These are phyloP conservation scores for Cucumis melo DNA, from an alignment of 306 rosid genomes.

Conservation along the genomic window DNA sequence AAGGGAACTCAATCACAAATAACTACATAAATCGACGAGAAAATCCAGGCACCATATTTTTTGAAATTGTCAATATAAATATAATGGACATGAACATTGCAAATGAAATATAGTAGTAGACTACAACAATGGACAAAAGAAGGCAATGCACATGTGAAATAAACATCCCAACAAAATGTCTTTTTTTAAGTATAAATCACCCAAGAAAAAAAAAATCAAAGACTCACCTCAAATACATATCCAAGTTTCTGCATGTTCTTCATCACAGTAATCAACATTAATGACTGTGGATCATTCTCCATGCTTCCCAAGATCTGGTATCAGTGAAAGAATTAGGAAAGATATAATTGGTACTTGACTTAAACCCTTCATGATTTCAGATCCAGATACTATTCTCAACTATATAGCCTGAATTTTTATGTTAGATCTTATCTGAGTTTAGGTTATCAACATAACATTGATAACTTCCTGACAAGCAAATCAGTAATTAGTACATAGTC, in stretches of 20 bases:
- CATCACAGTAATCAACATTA: slow-evolving; percentile 66
- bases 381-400: neutral
- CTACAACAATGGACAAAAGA: neutral
- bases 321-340: slow-evolving; percentile 8
- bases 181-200: neutral
- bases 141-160: neutral
- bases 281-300: slow-evolving; percentile 55
- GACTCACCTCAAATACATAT: slow-evolving; percentile 61
- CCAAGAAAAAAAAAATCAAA: slow-evolving; percentile 5
- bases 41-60: neutral
- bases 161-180: neutral
- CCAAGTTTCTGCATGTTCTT: slow-evolving; percentile 75
- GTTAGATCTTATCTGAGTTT: neutral
- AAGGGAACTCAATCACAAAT: neutral
- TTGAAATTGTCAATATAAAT: no score
- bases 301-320: slow-evolving; percentile 68
- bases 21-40: slow-evolving; percentile 12
- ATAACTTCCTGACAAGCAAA: neutral
- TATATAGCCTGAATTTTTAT: neutral
- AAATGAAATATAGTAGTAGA: neutral
- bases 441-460: neutral
- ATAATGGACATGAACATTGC: no score
- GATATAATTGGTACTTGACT: neutral
- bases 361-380: neutral
- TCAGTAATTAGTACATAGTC: neutral